Percentiles rank a stretch among this genome's conserved stretches.
These are phyloP conservation scores for Apiotrichum laibachii DNA, from an alignment of 1,284 basidiomycete genomes.

Conservation along the genomic window DNA sequence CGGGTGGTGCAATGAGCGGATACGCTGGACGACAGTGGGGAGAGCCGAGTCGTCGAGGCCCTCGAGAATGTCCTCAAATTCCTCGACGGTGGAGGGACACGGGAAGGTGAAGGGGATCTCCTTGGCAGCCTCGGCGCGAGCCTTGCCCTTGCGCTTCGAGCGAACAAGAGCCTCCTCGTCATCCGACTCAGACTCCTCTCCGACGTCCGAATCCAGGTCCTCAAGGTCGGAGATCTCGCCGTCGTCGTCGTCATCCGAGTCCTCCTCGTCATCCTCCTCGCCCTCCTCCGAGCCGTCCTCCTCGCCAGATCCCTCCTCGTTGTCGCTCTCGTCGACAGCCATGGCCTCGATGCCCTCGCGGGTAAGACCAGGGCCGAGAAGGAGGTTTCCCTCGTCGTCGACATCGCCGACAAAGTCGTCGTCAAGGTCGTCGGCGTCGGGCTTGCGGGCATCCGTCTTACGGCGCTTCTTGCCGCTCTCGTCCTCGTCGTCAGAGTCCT, in stretches of 20 bases:
- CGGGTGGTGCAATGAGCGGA: slow-evolving; percentile 85
- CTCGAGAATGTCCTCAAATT: slow-evolving; percentile 79
- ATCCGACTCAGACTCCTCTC: slow-evolving; percentile 18
- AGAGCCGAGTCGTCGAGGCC: slow-evolving; percentile 67
- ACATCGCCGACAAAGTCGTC: slow-evolving; percentile 69
- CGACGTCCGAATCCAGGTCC: slow-evolving; percentile 44
- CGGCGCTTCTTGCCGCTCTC: slow-evolving; percentile 53
- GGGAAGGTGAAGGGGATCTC: slow-evolving; percentile 90
- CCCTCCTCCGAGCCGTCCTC: slow-evolving; percentile 39
- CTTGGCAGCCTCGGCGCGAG: slow-evolving; percentile 54
- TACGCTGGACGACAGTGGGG: slow-evolving; percentile 81
- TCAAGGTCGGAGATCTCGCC: slow-evolving; percentile 39
- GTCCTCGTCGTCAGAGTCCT: slow-evolving; percentile 64
- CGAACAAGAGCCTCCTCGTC: slow-evolving; percentile 21
- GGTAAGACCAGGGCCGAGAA: slow-evolving; percentile 57
- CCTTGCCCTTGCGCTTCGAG: slow-evolving; percentile 43
- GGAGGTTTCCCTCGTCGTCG: slow-evolving; percentile 55
- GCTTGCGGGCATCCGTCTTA: slow-evolving; percentile 25
- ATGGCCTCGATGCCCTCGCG: slow-evolving; percentile 46
- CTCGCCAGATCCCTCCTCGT: slow-evolving; percentile 36
- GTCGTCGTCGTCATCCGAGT: slow-evolving; percentile 43
- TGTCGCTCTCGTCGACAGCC: slow-evolving; percentile 35
- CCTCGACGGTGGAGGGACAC: slow-evolving; percentile 80
- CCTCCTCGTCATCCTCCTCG: slow-evolving; percentile 37
- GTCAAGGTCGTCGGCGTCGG: slow-evolving; percentile 75